phyloP scores from a whole-genome alignment of 129 eudicot genomes.

The Solidago caesia region DNA sequence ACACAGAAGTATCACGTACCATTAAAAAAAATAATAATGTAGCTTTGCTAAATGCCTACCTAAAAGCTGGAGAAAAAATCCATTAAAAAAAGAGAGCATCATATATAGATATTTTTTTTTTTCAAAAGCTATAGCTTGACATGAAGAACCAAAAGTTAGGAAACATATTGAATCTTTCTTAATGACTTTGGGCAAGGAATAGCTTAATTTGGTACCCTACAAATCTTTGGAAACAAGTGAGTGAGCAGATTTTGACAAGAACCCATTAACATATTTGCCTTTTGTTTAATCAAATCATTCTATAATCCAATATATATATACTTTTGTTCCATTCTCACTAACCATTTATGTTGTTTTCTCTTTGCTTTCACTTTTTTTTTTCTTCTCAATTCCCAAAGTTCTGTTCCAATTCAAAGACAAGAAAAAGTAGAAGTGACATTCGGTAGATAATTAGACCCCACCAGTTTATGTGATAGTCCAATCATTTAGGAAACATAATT shows the following conservation, averaged over 20 bases:
- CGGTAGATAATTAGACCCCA: constrained; percentile 29
- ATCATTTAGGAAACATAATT: constrained; percentile 33
- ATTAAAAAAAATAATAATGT: neutral
- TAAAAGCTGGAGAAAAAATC: neutral
- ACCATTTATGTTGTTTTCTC: constrained; percentile 25
- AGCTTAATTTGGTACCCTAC: constrained; percentile 40
- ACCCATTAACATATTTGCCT: constrained; percentile 33
- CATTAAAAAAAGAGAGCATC: neutral
- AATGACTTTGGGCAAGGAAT: constrained; percentile 36
- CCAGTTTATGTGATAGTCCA: constrained; percentile 32
- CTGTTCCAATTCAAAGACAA: constrained; percentile 28
- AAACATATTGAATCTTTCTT: constrained; percentile 37
- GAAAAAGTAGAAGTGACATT: constrained; percentile 36
- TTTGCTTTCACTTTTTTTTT: constrained; percentile 27
- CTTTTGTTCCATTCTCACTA: constrained; percentile 43
- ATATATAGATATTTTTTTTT: neutral
- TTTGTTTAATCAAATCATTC: constrained; percentile 38
- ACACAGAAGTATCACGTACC: neutral
- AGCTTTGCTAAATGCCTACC: constrained; percentile 15
- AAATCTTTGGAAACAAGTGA: constrained; percentile 34
- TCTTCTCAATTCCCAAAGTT: constrained; percentile 28
- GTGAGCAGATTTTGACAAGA: constrained; percentile 37
- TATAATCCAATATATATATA: constrained; percentile 29
- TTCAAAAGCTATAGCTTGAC: constrained; percentile 23
- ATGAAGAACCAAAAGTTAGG: constrained; percentile 27